These are phyloP conservation scores for Suhomyces sp. DNA, from an alignment of 805 yeast species.

Conservation along the genomic window DNA sequence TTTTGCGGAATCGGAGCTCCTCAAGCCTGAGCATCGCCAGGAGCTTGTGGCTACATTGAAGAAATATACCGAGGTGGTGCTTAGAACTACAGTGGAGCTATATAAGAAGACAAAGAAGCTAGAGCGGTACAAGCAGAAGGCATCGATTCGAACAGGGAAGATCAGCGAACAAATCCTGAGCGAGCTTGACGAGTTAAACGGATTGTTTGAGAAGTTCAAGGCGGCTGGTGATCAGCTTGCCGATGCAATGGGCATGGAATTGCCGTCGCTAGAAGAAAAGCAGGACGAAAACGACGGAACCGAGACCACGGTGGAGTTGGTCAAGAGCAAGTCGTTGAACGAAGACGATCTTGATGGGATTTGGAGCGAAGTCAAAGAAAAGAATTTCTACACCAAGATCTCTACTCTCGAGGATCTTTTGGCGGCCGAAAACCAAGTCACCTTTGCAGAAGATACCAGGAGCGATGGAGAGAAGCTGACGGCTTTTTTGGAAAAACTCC, in stretches of 20 bases:
- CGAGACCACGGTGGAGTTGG: conserved; percentile 19
- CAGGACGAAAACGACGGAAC: conserved; percentile 19
- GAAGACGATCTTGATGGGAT: conserved; percentile 26
- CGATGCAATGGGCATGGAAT: conserved; percentile 30
- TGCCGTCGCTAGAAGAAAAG: conserved; percentile 13
- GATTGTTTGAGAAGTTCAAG: conserved; percentile 45
- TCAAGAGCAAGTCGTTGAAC: conserved; percentile 18
- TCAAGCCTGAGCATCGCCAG: conserved; percentile 24
- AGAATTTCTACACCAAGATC: conserved; percentile 58
- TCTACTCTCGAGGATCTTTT: conserved; percentile 41
- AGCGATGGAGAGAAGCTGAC: conserved; percentile 41
- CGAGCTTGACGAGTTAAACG: conserved; percentile 28
- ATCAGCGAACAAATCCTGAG: conserved; percentile 43
- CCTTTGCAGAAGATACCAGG: conserved; percentile 3
- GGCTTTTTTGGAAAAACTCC: conserved; percentile 42
- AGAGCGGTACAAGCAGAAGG: conserved; percentile 44
- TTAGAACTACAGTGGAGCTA: conserved; percentile 33
- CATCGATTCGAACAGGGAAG: conserved; percentile 67
- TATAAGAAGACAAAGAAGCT: conserved; percentile 34
- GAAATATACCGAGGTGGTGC: conserved; percentile 43
- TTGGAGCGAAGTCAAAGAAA: conserved; percentile 70
- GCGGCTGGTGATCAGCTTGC: conserved; percentile 43
- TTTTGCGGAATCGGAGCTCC: conserved; percentile 24
- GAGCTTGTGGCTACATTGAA: conserved; percentile 37
- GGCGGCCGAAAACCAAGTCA: not conserved